phyloP scores from a whole-genome alignment of 352 stramenopile genomes.

The Globisporangium cederbergense region DNA sequence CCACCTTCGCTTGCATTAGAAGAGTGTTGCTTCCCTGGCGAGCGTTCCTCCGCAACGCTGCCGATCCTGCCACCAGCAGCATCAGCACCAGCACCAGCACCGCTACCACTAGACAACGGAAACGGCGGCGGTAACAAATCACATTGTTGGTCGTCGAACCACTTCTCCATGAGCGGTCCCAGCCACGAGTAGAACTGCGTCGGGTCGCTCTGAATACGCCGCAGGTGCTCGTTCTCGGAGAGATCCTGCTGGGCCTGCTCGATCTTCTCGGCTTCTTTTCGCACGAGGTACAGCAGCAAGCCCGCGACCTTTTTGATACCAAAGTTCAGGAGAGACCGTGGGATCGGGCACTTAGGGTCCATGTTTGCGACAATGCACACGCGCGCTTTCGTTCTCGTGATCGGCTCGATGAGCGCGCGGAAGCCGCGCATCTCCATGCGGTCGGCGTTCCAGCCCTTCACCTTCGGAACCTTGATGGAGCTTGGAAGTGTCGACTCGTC shows the following conservation, averaged over 20 bases:
- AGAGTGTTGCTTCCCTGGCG: background rate
- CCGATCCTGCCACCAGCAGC: background rate
- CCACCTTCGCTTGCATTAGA: background rate
- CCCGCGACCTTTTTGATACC: constrained; percentile 82
- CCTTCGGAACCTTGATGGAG: constrained; percentile 39
- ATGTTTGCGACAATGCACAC: constrained; percentile 80
- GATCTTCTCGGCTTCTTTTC: constrained; percentile 78
- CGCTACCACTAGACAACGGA: constrained; percentile 10
- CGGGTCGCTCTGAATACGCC: constrained; percentile 60
- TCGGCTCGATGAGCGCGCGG: constrained; percentile 69
- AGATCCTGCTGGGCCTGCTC: constrained; percentile 51
- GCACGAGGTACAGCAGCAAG: constrained; percentile 69
- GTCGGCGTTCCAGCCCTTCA: constrained; percentile 68
- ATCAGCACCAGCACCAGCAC: background rate
- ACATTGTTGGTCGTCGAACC: constrained; percentile 48
- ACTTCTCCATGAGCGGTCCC: constrained; percentile 56
- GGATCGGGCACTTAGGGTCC: constrained; percentile 73
- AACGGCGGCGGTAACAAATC: constrained; percentile 33
- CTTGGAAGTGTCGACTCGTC: constrained; percentile 29
- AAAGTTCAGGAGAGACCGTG: constrained; percentile 73
- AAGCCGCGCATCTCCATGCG: constrained; percentile 74
- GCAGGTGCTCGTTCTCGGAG: constrained; percentile 48
- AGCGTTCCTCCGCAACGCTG: background rate
- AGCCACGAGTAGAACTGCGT: constrained; percentile 79
- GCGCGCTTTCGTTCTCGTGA: constrained; percentile 56